Evolutionary conservation across 2,329 filamentous ascomycete genomes (phyloP).

Genomic region (Thelonectria olida): DNA sequence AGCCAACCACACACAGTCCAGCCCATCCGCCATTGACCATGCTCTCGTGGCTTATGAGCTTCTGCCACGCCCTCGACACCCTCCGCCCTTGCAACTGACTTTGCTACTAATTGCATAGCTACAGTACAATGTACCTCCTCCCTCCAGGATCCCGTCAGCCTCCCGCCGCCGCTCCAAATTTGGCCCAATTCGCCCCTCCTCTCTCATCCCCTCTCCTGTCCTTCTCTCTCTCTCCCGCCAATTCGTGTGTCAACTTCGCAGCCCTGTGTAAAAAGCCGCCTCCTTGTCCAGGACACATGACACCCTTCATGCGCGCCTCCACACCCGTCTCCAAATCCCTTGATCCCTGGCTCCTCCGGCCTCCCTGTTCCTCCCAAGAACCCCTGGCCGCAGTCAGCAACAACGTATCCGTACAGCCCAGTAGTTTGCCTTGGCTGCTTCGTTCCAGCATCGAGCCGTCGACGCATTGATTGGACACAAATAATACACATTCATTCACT

Average conservation of each 20-base stretch:
- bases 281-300: conserved; percentile 26
- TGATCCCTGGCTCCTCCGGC: conserved; percentile 22
- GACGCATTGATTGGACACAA: too few species aligned
- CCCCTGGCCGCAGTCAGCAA: conserved; percentile 2
- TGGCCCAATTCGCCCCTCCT: neutral
- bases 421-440: too few species aligned
- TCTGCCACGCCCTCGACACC: neutral
- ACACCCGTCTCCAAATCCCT: conserved; percentile 4
- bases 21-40: too few species aligned
- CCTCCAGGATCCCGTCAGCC: neutral
- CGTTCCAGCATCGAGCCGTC: too few species aligned
- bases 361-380: conserved; percentile 5
- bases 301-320: conserved; percentile 22
- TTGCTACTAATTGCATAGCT: too few species aligned
- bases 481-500: too few species aligned
- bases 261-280: too few species aligned
- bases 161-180: neutral
- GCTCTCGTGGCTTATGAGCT: too few species aligned
- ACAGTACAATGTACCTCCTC: too few species aligned
- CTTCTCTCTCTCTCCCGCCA: neutral
- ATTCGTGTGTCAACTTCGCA: neutral
- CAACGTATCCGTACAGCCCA: too few species aligned
- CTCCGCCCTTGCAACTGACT: too few species aligned
- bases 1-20: too few species aligned
- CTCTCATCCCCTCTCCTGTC: neutral